Evolutionary conservation across 2,329 filamentous ascomycete genomes (phyloP).

Genomic region (Leptographium radiaticola): DNA sequence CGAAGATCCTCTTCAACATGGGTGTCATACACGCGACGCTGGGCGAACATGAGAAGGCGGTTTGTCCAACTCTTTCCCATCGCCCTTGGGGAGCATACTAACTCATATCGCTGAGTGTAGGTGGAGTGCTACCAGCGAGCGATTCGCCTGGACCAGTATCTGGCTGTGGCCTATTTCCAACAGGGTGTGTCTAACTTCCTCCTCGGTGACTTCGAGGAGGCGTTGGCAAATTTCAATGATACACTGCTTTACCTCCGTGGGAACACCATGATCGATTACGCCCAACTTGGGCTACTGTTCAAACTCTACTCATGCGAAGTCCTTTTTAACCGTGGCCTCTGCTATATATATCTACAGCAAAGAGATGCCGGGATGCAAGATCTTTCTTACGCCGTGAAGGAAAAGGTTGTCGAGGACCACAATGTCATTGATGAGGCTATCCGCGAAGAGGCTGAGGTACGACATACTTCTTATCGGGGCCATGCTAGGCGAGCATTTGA

Average conservation of each 20-base stretch:
- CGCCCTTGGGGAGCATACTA: neutral
- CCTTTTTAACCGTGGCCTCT: conserved; percentile 90
- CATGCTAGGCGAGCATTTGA: neutral
- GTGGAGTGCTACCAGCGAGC: conserved; percentile 92
- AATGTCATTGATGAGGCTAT: conserved; percentile 98
- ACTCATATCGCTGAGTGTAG: conserved; percentile 28
- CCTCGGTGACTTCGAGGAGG: conserved; percentile 92
- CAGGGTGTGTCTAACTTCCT: conserved; percentile 97
- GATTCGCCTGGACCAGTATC: conserved; percentile 81
- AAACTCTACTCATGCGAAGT: conserved; percentile 97
- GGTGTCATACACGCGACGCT: conserved; percentile 95
- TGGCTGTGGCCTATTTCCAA: conserved; percentile 96
- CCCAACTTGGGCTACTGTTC: conserved; percentile 88
- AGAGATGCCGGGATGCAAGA: conserved; percentile 85
- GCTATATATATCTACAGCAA: conserved; percentile 94
- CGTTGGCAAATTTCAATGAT: conserved; percentile 96
- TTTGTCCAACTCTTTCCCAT: conserved; percentile 33
- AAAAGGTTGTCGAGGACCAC: conserved; percentile 93
- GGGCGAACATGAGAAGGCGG: conserved; percentile 89
- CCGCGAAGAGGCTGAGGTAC: conserved; percentile 77
- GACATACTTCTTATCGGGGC: conserved; percentile 8
- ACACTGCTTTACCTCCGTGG: conserved; percentile 87
- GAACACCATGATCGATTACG: conserved; percentile 96
- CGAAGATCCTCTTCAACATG: conserved; percentile 97
- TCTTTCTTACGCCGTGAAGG: conserved; percentile 78